Evolutionary conservation across 2,329 filamentous ascomycete species (phyloP).

Genomic region (Ophiosphaerella narmari): DNA sequence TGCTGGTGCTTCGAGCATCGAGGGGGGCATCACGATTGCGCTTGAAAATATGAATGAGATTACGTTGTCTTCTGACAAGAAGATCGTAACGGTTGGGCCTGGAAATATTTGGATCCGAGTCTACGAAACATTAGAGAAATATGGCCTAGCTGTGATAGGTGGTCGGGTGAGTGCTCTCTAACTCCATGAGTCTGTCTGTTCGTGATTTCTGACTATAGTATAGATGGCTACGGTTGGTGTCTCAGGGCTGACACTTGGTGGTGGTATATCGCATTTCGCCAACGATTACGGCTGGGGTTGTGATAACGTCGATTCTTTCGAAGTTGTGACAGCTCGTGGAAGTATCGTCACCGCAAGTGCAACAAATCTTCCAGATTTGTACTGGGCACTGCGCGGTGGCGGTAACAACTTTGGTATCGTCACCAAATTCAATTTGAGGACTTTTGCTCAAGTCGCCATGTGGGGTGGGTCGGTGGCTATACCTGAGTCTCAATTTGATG

Average conservation of each 20-base stretch:
- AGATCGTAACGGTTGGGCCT: slow-evolving; percentile 32
- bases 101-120: slow-evolving; percentile 43
- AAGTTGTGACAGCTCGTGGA: slow-evolving; percentile 32
- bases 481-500: slow-evolving; percentile 20
- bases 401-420: slow-evolving; percentile 43
- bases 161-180: slow-evolving; percentile 26
- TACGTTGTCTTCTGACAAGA: slow-evolving; percentile 21
- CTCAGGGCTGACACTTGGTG: slow-evolving; percentile 23
- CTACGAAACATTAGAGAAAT: slow-evolving; percentile 35
- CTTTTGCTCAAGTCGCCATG: slow-evolving; percentile 31
- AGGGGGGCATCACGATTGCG: slow-evolving; percentile 38
- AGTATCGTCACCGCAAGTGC: slow-evolving; percentile 17
- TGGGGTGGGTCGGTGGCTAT: slow-evolving; percentile 31
- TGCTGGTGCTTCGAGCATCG: slow-evolving; percentile 36
- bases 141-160: slow-evolving; percentile 35
- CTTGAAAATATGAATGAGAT: slow-evolving; percentile 31
- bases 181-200: background rate
- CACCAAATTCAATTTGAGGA: slow-evolving; percentile 30
- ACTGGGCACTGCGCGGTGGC: slow-evolving; percentile 44
- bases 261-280: slow-evolving; percentile 32
- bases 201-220: background rate
- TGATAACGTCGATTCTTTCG: slow-evolving; percentile 41
- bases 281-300: slow-evolving; percentile 30
- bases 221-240: slow-evolving; percentile 20
- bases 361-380: slow-evolving; percentile 44